Conservation (phyloP, 495 filamentous ascomycete species). For the Monascus purpureus region DNA sequence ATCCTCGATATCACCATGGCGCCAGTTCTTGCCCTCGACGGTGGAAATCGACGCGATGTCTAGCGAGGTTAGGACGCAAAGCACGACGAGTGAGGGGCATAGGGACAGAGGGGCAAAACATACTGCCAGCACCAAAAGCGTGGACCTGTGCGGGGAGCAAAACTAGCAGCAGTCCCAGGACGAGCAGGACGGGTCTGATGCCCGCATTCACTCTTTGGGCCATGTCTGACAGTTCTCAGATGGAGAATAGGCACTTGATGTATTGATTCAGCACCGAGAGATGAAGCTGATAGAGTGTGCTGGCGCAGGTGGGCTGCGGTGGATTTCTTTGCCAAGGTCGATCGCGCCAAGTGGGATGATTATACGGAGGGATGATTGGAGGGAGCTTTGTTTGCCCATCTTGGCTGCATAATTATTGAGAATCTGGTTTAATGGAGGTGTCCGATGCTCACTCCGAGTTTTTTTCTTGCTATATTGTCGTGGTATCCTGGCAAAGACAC, state of each 20-base stretch:
- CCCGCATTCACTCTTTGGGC: constrained; percentile 14
- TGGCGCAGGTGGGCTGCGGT: too few relatives aligned
- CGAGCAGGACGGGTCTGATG: constrained; percentile 18
- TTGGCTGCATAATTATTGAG: too few relatives aligned
- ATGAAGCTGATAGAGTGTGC: too few relatives aligned
- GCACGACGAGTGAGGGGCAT: background rate
- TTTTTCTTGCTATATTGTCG: too few relatives aligned
- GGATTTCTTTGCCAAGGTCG: too few relatives aligned
- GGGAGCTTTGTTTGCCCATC: too few relatives aligned
- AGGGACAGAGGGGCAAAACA: constrained; percentile 2
- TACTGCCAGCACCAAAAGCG: constrained; percentile 85
- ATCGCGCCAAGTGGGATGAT: too few relatives aligned
- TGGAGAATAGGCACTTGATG: background rate
- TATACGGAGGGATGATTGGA: too few relatives aligned
- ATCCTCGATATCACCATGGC: constrained; percentile 96
- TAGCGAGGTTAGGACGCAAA: constrained; percentile 6
- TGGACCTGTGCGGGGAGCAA: constrained; percentile 31
- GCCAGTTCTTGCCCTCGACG: constrained; percentile 91
- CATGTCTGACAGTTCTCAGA: constrained; percentile 11
- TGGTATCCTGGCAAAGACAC: too few relatives aligned
- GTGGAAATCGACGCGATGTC: constrained; percentile 86
- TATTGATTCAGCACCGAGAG: too few relatives aligned
- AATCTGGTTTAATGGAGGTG: too few relatives aligned
- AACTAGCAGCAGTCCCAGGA: constrained; percentile 49
- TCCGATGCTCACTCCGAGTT: too few relatives aligned